Base-by-base conservation (phyloP, 176 grass and related monocot genomes). In the Cenchrus fungigraminus region DNA sequence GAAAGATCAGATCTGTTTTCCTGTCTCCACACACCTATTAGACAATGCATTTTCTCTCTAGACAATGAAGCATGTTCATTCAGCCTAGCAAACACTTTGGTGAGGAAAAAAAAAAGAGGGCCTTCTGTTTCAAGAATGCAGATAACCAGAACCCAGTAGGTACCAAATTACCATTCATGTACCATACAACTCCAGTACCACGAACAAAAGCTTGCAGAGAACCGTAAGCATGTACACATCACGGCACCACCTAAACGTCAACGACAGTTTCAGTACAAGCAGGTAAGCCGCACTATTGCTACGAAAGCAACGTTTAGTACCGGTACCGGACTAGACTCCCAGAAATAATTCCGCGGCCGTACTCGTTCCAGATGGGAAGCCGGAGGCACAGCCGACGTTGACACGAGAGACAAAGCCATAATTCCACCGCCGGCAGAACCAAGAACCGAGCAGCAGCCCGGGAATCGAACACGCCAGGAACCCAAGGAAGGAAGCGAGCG, bases 291-390 rank as follows among this genome's bases (percentile, higher is more conserved):
- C 34, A 73, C 50, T 83, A 82, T 65, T 32, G 79, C 59, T 8
- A 51, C 52, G 84, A 79, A 90, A 87, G 89, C 84, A 87, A 90
- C 80, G 52, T 32, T 3, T 60, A 74, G 72, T 56, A 86, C 57
- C 13, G 16, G 51, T 14, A 87, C 74, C 88, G 43, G 78, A 71
- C 79, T 78, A 66, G 65, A 69, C 37, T 19, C 28, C 58, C 58
- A 5, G 34, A 68, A 83, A 72, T 79, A 80, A 74, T 73, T 60
- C 72, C 73, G 20, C 72, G 65, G 17, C 16, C 62, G 56, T 58
- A 43, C 70, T 63, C 71, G 49, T 43, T 65, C 46, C 78, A 73
- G 45, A 76, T 49, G 79, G 29, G 83, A 66, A 6, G 64, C 78
- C 0, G 31, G 51, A 78, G 52, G 19, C 37, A 52, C 81, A 83